Evolutionary conservation across 2,329 filamentous ascomycete species (phyloP).

Genomic region (Nemania diffusa): DNA sequence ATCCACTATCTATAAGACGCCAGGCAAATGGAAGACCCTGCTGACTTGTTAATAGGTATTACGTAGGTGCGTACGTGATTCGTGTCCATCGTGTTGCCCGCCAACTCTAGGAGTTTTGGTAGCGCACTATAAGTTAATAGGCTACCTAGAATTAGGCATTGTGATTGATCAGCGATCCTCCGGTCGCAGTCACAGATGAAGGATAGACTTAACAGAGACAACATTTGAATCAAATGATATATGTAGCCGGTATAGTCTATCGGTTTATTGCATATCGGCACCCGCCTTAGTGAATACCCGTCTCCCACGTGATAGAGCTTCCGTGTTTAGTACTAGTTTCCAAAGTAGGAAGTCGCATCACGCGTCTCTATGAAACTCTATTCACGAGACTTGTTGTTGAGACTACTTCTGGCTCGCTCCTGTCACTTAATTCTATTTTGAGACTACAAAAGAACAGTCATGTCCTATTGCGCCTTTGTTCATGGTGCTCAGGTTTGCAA

Average conservation of each 20-base stretch:
- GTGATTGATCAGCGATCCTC: neutral
- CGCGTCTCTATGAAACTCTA: conserved; percentile 46
- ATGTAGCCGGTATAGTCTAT: neutral
- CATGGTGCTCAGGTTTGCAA: neutral
- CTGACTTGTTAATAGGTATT: conserved; percentile 5
- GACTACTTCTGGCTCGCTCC: conserved; percentile 33
- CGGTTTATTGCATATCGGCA: neutral
- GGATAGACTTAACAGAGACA: neutral
- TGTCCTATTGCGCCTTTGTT: conserved; percentile 6
- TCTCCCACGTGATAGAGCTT: conserved; percentile 32
- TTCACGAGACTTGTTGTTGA: conserved; percentile 43
- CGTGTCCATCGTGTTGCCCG: neutral
- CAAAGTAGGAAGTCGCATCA: conserved; percentile 43
- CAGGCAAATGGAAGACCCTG: neutral
- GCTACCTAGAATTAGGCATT: no score
- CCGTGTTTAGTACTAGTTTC: neutral
- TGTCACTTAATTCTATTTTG: conserved; percentile 19
- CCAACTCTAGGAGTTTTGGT: neutral
- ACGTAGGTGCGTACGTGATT: neutral
- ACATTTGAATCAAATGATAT: neutral
- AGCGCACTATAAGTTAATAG: neutral
- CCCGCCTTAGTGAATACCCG: neutral
- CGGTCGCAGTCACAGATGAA: neutral
- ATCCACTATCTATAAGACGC: neutral
- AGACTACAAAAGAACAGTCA: conserved; percentile 19